Conservation (phyloP, 768 basidiomycete species). For the Panaeolus cyanescens region DNA sequence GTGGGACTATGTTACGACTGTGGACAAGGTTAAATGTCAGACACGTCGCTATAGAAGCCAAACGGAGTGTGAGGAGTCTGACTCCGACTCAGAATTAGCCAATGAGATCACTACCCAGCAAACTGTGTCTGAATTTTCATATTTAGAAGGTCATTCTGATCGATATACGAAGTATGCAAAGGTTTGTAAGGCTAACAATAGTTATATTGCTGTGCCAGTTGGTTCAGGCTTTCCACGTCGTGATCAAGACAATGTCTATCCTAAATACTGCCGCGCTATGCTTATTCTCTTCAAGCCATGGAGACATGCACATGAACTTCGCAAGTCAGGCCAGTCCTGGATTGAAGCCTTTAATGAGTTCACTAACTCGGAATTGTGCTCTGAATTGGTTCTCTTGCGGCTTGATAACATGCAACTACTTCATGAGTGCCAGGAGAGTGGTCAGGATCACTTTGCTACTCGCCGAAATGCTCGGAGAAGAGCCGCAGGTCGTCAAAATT, state of each 20-base stretch:
- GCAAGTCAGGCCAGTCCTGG: slow-evolving; percentile 21
- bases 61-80: too few species aligned
- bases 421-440: slow-evolving; percentile 40
- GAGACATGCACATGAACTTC: slow-evolving; percentile 27
- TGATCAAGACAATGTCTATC: slow-evolving; percentile 17
- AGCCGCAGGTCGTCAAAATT: neutral
- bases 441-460: slow-evolving; percentile 29
- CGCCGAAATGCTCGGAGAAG: slow-evolving; percentile 4
- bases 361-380: neutral
- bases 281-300: slow-evolving; percentile 46
- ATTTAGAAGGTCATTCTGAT: slow-evolving; percentile 18
- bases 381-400: slow-evolving; percentile 8
- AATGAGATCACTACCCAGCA: too few species aligned
- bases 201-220: slow-evolving; percentile 32
- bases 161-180: slow-evolving; percentile 17
- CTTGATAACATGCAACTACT: slow-evolving; percentile 43
- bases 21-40: slow-evolving; percentile 19
- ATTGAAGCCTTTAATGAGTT: slow-evolving; percentile 27
- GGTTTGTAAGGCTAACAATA: neutral
- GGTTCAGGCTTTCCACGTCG: slow-evolving; percentile 34
- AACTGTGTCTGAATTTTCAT: too few species aligned
- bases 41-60: too few species aligned
- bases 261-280: slow-evolving; percentile 35
- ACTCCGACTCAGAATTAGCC: too few species aligned
- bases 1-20: slow-evolving; percentile 29